Percentiles rank a stretch among this genome's conserved stretches.
phyloP scores from a whole-genome alignment of 2,329 filamentous ascomycete genomes.

The Rhynchosporium agropyri region DNA sequence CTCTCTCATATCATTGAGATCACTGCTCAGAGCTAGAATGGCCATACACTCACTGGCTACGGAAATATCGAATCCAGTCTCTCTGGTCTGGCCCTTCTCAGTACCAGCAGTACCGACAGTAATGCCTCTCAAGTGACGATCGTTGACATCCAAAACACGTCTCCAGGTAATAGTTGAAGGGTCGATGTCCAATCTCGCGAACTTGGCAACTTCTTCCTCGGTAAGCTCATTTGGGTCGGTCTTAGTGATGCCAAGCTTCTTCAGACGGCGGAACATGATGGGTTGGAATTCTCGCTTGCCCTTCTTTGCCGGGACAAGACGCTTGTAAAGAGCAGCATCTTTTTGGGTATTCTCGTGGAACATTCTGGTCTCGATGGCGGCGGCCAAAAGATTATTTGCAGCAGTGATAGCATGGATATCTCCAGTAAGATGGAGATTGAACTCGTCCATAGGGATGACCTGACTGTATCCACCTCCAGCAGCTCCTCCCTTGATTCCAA shows the following conservation, averaged over 20 bases:
- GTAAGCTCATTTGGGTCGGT: slow-evolving; percentile 90
- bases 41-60: slow-evolving; percentile 99
- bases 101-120: slow-evolving; percentile 87
- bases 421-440: slow-evolving; percentile 96
- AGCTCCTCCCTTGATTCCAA: slow-evolving; percentile 98
- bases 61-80: slow-evolving; percentile 96
- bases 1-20: slow-evolving; percentile 86
- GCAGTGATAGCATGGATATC: slow-evolving; percentile 98
- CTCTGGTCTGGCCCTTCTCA: slow-evolving; percentile 83
- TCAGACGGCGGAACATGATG: slow-evolving; percentile 88
- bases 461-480: slow-evolving; percentile 98
- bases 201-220: slow-evolving; percentile 81
- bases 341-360: slow-evolving; percentile 98
- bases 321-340: slow-evolving; percentile 82
- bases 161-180: slow-evolving; percentile 97
- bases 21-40: slow-evolving; percentile 89
- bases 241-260: slow-evolving; percentile 96
- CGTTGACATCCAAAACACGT: slow-evolving; percentile 94
- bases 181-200: slow-evolving; percentile 95
- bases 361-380: slow-evolving; percentile 95
- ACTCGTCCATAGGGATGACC: slow-evolving; percentile 99
- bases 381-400: slow-evolving; percentile 94
- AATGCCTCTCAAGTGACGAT: slow-evolving; percentile 86
- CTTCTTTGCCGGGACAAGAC: slow-evolving; percentile 87
- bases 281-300: slow-evolving; percentile 85